These are phyloP conservation scores for Boletus eberwhitei DNA, from an alignment of 768 basidiomycete species.

Conservation along the genomic window DNA sequence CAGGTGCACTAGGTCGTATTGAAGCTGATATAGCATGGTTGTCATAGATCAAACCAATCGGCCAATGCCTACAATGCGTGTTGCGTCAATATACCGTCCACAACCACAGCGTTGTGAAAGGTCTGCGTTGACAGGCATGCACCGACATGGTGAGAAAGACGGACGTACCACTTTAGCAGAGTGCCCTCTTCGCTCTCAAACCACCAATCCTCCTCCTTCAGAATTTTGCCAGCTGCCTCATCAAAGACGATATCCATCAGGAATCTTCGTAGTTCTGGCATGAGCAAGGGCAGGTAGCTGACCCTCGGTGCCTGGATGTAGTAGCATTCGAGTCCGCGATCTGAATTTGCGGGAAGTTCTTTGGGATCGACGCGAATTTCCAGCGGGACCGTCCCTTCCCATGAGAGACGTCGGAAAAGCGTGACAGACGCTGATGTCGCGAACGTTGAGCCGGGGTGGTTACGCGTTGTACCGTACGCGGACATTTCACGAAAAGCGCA, in stretches of 20 bases:
- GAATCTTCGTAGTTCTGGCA: slow-evolving; percentile 85
- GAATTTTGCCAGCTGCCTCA: slow-evolving; percentile 66
- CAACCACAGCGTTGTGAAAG: neutral
- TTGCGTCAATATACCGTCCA: slow-evolving; percentile 8
- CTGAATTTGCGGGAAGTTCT: slow-evolving; percentile 86
- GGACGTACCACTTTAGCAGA: slow-evolving; percentile 79
- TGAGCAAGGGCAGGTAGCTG: slow-evolving; percentile 86
- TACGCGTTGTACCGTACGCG: slow-evolving; percentile 50
- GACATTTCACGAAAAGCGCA: slow-evolving; percentile 38
- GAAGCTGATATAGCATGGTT: slow-evolving; percentile 68
- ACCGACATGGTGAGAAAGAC: neutral
- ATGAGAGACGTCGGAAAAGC: slow-evolving; percentile 82
- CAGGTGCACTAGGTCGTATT: slow-evolving; percentile 39
- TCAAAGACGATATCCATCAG: slow-evolving; percentile 92
- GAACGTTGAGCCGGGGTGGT: slow-evolving; percentile 44
- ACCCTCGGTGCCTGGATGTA: slow-evolving; percentile 89
- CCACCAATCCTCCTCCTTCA: slow-evolving; percentile 96
- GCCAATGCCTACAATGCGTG: slow-evolving; percentile 83
- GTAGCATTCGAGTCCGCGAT: slow-evolving; percentile 86
- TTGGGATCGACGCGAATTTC: slow-evolving; percentile 87
- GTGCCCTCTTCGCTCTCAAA: slow-evolving; percentile 87
- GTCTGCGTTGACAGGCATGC: neutral
- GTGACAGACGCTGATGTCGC: slow-evolving; percentile 63
- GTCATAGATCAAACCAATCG: slow-evolving; percentile 91
- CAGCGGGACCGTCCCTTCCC: slow-evolving; percentile 88